These are phyloP conservation scores for Candida frijolesensis DNA, from an alignment of 1,139 yeast species.

Conservation along the genomic window DNA sequence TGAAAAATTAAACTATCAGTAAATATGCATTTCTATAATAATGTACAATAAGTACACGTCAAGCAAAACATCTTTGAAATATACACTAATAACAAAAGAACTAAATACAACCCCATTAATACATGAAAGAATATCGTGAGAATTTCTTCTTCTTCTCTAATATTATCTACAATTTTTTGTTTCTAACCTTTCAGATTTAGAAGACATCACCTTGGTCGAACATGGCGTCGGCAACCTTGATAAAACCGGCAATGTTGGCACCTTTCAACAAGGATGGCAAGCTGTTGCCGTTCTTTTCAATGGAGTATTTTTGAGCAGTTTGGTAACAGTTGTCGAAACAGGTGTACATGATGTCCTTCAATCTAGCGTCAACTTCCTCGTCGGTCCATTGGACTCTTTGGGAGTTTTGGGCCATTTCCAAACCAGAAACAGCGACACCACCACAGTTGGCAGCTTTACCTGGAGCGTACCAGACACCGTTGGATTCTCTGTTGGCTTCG, in stretches of 20 bases:
- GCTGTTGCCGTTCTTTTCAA: conserved; percentile 57
- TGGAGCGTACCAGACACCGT: conserved; percentile 93
- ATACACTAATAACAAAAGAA: conserved; percentile 1
- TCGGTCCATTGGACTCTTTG: conserved; percentile 86
- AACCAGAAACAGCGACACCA: conserved; percentile 98
- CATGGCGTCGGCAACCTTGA: conserved; percentile 98
- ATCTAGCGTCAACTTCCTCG: conserved; percentile 85
- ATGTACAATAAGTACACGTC: background rate
- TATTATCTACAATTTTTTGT: background rate
- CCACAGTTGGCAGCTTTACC: conserved; percentile 99
- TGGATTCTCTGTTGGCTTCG: conserved; percentile 78
- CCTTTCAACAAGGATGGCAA: conserved; percentile 96
- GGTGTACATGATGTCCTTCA: conserved; percentile 88
- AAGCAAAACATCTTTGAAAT: background rate
- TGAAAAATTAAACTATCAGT: background rate
- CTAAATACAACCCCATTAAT: conserved; percentile 3
- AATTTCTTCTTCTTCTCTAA: background rate
- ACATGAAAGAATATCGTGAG: background rate
- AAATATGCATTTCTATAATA: conserved; percentile 3
- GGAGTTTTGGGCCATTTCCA: conserved; percentile 99
- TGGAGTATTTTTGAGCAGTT: conserved; percentile 80
- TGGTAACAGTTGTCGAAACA: conserved; percentile 92
- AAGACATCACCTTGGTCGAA: conserved; percentile 92
- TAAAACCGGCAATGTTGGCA: conserved; percentile 98
- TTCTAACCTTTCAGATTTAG: conserved; percentile 24